Conservation (phyloP, 345 rosid species). For the Aegle marmelos region DNA sequence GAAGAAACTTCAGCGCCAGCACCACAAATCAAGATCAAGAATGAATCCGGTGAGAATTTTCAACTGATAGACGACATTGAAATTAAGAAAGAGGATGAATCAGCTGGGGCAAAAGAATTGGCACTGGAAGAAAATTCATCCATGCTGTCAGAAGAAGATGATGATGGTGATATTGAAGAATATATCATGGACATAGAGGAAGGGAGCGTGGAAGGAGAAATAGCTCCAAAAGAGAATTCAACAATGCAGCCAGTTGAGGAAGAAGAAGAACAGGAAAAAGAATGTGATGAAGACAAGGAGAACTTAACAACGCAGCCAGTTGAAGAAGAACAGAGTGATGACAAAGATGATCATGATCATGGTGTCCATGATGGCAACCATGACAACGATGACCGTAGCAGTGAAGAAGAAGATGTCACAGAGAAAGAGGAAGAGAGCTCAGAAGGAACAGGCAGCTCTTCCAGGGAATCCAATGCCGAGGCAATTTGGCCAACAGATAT, state of each 20-base stretch:
- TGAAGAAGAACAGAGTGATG: slow-evolving; percentile 1
- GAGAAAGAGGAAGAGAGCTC: slow-evolving; percentile 23
- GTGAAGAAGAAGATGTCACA: slow-evolving; percentile 4
- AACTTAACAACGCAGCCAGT: neutral
- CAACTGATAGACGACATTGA: neutral
- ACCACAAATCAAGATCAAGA: neutral
- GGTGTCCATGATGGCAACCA: neutral
- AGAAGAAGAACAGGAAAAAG: neutral
- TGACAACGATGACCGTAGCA: neutral
- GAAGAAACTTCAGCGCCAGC: slow-evolving; percentile 15
- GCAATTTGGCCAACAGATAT: slow-evolving; percentile 41
- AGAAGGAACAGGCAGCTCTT: slow-evolving; percentile 33
- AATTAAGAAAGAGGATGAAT: slow-evolving; percentile 4
- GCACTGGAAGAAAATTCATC: slow-evolving; percentile 2
- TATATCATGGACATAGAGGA: slow-evolving; percentile 3
- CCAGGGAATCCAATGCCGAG: slow-evolving; percentile 29
- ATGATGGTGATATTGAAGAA: neutral
- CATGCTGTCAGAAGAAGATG: neutral
- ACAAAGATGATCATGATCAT: neutral
- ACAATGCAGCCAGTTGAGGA: slow-evolving; percentile 3
- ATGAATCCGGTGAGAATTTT: neutral
- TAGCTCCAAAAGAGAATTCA: neutral
- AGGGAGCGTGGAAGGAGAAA: slow-evolving; percentile 3
- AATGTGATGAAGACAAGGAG: neutral
- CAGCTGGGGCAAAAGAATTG: neutral